Evolutionary conservation across 805 yeast genomes (phyloP).

Genomic region (Hanseniaspora taiwanica): DNA sequence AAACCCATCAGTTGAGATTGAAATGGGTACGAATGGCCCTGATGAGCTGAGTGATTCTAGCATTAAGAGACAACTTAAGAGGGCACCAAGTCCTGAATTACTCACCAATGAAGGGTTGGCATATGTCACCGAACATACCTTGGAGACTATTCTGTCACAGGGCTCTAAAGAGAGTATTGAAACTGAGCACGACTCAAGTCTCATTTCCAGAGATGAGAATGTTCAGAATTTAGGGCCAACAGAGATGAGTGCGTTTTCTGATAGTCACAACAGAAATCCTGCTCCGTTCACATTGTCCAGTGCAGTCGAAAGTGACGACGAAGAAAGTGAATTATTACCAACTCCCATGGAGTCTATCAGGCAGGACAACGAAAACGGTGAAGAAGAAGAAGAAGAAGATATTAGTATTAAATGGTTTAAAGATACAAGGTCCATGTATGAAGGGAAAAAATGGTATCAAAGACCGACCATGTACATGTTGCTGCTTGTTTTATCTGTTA

Average conservation of each 20-base stretch:
- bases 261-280: not conserved
- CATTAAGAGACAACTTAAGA: not conserved
- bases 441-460: conserved; percentile 35
- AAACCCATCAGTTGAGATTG: too few species aligned
- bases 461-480: conserved; percentile 46
- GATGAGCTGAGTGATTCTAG: too few species aligned
- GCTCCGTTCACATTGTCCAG: conserved; percentile 28
- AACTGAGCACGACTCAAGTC: not conserved
- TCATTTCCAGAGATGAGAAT: not conserved
- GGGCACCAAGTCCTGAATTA: conserved; percentile 1
- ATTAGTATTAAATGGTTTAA: conserved; percentile 29
- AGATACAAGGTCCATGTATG: conserved; percentile 34
- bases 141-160: not conserved
- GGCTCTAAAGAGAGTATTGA: not conserved
- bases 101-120: conserved; percentile 12
- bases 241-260: too few species aligned
- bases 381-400: conserved; percentile 25
- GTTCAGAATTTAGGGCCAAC: not conserved
- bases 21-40: too few species aligned
- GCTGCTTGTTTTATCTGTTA: conserved; percentile 28
- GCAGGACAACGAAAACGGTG: too few species aligned
- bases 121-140: conserved; percentile 13
- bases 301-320: conserved; percentile 25
- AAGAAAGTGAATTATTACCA: too few species aligned
- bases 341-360: too few species aligned